Base-by-base conservation (phyloP, 2,329 filamentous ascomycete genomes). In the Curvularia sp. region DNA sequence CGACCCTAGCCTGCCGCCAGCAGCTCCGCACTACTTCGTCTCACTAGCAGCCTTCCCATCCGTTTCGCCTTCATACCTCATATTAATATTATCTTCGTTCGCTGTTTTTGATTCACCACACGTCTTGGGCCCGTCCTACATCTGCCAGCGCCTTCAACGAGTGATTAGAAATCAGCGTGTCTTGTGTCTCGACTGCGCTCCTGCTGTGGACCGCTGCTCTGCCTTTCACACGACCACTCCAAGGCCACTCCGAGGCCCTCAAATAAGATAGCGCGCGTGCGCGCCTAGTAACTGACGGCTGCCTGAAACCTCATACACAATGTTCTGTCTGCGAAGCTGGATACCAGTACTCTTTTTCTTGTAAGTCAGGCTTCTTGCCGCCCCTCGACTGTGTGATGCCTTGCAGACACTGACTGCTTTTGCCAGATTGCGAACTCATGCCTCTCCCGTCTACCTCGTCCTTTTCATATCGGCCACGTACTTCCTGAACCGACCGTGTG, bases 401-500 rank as follows among this genome's bases (percentile, higher is more conserved):
- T 30, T 30, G 50, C 58, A 55, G 61, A 52, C 20, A 24, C 55
- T 68, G 53, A 68, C 49, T 3, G 18, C 18, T n/a, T 9, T 46
- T 28, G 9, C 20, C 28, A 72, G 71, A 52, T 58, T 73, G 62
- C 80, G 80, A 53, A 81, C 79, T 28, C 80, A 81, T 62, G 79
- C 80, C 30, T 80, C 80, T 5, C 81, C 81, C 10, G 74, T 83
- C 62, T 83, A 83, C 71, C 77, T 82, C 61, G 66, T 82, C 61
- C 78, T 82, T 73, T 83, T 83, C 74, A 77, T 99, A 81, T 85
- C 92, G 65, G 92, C 93, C 78, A 97, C 93, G 65, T 98, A 97
- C 83, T 91, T 96, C 80, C 88, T 99, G 71, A 96, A 97, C 81
- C 89, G 94, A 55, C 95, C 95, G 53, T 99, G 95, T 82, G 89